Percentiles rank a stretch among this genome's conserved stretches.
Conservation (phyloP, 2,329 filamentous ascomycete genomes). For the Monosporascus ibericus region DNA sequence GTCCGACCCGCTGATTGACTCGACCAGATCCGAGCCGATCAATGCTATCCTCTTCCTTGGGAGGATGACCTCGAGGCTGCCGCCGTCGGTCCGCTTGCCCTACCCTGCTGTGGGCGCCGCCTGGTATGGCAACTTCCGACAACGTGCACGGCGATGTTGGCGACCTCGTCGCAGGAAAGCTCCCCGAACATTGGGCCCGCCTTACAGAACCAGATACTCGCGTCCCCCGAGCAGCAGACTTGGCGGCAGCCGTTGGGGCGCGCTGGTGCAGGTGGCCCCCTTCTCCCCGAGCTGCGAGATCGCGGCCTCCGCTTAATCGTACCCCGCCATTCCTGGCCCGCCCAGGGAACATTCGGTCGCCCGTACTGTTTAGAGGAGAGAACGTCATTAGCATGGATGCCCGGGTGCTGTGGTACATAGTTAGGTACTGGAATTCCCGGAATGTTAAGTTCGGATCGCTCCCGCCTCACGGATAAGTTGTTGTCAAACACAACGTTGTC, state of each 20-base stretch:
- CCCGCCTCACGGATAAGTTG: neutral
- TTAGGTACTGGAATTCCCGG: neutral
- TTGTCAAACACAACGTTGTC: neutral
- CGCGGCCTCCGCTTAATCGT: neutral
- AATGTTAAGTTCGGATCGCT: neutral
- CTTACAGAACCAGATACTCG: conserved; percentile 13
- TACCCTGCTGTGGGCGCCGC: too few species aligned
- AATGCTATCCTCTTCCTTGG: too few species aligned
- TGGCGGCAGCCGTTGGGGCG: conserved; percentile 4
- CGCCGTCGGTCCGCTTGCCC: too few species aligned
- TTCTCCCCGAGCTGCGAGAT: neutral
- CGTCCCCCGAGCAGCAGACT: conserved; percentile 4
- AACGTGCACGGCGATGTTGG: conserved; percentile 7
- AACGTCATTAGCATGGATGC: too few species aligned
- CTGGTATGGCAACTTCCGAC: neutral
- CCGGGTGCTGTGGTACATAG: neutral
- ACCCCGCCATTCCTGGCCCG: too few species aligned
- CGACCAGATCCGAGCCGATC: too few species aligned
- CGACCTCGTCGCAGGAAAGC: conserved; percentile 3
- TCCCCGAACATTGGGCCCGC: conserved; percentile 1
- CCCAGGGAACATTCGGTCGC: too few species aligned
- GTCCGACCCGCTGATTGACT: too few species aligned
- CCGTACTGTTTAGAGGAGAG: too few species aligned
- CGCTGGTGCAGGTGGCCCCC: neutral
- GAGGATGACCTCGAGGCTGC: too few species aligned